Base-by-base conservation (phyloP, 1,284 basidiomycete genomes). In the Stygiomarasmius scandens region DNA sequence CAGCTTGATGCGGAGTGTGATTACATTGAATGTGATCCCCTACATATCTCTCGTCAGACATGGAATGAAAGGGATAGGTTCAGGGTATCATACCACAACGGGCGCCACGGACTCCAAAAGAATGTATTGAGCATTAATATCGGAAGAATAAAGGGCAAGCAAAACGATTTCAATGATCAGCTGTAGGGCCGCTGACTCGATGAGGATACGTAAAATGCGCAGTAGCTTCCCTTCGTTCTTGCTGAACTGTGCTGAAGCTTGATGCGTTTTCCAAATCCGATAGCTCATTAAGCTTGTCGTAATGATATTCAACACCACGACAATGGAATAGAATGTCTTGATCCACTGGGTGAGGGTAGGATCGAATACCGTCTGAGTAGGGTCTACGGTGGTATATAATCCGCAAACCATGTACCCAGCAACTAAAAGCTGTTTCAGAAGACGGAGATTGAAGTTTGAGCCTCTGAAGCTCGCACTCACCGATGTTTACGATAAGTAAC, bases 121-220 rank as follows among this genome's bases (percentile, higher is more conserved):
- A 20, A 58, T 50, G 23, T 54, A 58, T 25, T 51, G 57, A 6
- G 52, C 52, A 50, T 58, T 45, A 23, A 48, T 36, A 22, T 45
- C 47, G 8, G 36, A 24, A 9, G 20, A 50, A 36, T 54, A 54
- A 24, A 58, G 25, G 8, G 38, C 52, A 24, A 58, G 24, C 12
- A 58, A 41, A 27, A 55, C 22, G n/a, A 58, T 45, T 23, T 58
- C 52, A 22, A 47, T 41, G 12, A 54, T 27, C 8, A 58, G 57
- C 32, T 58, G 57, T 11, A 58, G 41, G 5, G 49, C 41, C 10
- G 57, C 57, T 20, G 57, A 58, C 32, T 58, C 57, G 9, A 58
- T 34, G 4, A 58, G 22, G 5, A 55, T 58, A 20, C 48, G 36
- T 16, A 58, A 16, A 14, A 58, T 41, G 1, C 14, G 38, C 34